Conservation (phyloP, 345 rosid species). For the Moricandia moricandioides region DNA sequence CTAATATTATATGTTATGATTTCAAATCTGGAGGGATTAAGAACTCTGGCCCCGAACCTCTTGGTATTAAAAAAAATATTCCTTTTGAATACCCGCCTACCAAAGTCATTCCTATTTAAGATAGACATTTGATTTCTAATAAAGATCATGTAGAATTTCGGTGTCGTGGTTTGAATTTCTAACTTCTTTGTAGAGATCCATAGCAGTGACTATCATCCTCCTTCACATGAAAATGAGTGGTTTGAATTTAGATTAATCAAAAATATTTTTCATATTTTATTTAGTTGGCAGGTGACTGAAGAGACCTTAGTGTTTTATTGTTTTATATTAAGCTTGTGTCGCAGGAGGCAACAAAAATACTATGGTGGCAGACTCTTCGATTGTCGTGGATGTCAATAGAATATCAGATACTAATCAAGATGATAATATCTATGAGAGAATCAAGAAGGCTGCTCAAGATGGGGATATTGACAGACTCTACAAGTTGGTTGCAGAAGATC, state of each 20-base stretch:
- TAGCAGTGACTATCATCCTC: not conserved
- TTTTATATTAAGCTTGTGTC: not conserved
- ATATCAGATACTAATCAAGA: not conserved
- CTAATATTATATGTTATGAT: too few relatives aligned
- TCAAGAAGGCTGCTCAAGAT: slow-evolving; percentile 1
- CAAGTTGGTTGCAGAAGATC: slow-evolving; percentile 23
- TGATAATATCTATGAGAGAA: not conserved
- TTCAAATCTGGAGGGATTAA: too few relatives aligned
- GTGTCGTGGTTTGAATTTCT: not conserved
- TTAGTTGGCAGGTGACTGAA: not conserved
- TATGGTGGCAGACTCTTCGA: not conserved
- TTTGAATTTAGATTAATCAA: not conserved
- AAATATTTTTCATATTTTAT: not conserved
- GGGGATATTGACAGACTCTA: not conserved
- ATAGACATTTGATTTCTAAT: not conserved
- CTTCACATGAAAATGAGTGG: not conserved
- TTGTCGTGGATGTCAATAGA: not conserved
- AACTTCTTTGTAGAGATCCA: not conserved
- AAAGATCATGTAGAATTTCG: not conserved
- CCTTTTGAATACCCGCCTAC: not conserved
- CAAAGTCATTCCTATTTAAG: not conserved
- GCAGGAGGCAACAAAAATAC: not conserved
- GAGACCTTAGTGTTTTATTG: not conserved
- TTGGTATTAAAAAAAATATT: too few relatives aligned
- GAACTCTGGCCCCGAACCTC: too few relatives aligned